phyloP scores from a whole-genome alignment of 495 filamentous ascomycete species.

The Poronia punctata region DNA sequence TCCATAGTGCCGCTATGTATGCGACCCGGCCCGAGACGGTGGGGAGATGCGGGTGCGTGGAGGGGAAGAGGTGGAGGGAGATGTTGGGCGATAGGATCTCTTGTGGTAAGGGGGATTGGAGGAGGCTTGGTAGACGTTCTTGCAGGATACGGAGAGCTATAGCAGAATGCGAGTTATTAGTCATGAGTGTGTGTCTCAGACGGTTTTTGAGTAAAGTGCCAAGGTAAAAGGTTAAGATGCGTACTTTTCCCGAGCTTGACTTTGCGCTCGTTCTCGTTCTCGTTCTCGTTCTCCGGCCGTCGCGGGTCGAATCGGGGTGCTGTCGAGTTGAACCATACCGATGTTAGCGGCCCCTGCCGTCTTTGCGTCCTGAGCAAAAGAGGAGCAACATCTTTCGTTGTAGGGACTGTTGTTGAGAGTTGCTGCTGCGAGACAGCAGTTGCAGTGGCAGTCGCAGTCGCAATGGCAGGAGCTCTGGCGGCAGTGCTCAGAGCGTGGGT shows the following conservation, averaged over 20 bases:
- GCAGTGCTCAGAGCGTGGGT: constrained; percentile 19
- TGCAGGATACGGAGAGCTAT: constrained; percentile 80
- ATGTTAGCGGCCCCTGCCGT: constrained; percentile 15
- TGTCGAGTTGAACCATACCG: constrained; percentile 31
- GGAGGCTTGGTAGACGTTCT: constrained; percentile 74
- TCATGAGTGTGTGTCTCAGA: neutral
- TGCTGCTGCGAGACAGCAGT: constrained; percentile 3
- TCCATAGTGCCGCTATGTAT: constrained; percentile 92
- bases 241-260: constrained; percentile 86
- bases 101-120: constrained; percentile 75
- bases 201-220: constrained; percentile 1
- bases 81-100: constrained; percentile 85
- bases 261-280: constrained; percentile 65
- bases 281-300: constrained; percentile 15
- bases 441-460: constrained; percentile 10
- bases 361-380: constrained; percentile 1
- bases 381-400: constrained; percentile 2
- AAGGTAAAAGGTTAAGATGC: too few species aligned
- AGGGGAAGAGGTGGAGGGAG: constrained; percentile 91
- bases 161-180: constrained; percentile 9
- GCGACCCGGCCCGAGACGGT: constrained; percentile 81
- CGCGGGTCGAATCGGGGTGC: constrained; percentile 16
- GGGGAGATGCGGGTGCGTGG: constrained; percentile 91
- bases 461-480: constrained; percentile 13
- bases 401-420: constrained; percentile 1